These are phyloP conservation scores for Aphanomyces stellatus DNA, from an alignment of 352 stramenopile species.

Conservation along the genomic window DNA sequence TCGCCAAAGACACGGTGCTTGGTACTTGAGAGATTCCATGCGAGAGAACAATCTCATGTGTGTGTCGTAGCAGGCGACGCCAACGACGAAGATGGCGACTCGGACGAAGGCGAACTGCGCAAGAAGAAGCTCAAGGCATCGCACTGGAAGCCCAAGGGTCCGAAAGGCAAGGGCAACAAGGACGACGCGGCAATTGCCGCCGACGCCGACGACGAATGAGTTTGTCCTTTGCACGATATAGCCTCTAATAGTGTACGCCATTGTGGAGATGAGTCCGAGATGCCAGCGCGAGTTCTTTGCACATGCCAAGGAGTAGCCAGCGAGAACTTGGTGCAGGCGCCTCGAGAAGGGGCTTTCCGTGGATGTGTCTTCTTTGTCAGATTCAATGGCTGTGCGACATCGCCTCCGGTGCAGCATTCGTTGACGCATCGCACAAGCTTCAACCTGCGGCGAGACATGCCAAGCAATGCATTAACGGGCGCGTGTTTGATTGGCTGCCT, in stretches of 20 bases:
- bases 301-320: too few species aligned
- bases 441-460: too few species aligned
- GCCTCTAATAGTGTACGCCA: neutral
- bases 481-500: neutral
- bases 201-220: neutral
- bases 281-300: too few species aligned
- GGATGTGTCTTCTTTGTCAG: too few species aligned
- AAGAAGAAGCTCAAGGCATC: slow-evolving; percentile 73
- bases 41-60: neutral
- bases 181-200: neutral
- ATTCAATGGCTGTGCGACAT: too few species aligned
- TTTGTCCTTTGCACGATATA: neutral
- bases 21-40: slow-evolving; percentile 27
- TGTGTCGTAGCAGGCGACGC: neutral
- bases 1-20: slow-evolving; percentile 41
- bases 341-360: too few species aligned
- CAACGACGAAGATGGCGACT: slow-evolving; percentile 38
- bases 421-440: too few species aligned
- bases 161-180: neutral
- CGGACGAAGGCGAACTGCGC: slow-evolving; percentile 55
- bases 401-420: too few species aligned
- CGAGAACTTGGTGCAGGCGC: too few species aligned
- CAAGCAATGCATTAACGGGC: too few species aligned
- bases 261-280: neutral
- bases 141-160: slow-evolving; percentile 35